Base-by-base conservation (phyloP, 2,329 filamentous ascomycete species). In the Clonostachys solani region DNA sequence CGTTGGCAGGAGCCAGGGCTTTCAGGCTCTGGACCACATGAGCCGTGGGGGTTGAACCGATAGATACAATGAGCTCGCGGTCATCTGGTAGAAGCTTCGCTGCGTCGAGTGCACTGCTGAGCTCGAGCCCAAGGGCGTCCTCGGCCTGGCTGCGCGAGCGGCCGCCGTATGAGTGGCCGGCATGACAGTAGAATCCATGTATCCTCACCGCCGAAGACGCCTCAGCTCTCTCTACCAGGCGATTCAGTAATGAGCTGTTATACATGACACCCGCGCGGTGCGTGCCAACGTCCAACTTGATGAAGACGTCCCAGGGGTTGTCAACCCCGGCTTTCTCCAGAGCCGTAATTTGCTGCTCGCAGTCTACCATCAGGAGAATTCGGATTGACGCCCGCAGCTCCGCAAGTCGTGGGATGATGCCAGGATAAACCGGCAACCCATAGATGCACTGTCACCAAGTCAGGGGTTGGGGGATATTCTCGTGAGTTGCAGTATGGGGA, bases 181-280 rank as follows among this genome's bases (percentile, higher is more conserved):
- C 65, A 43, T 68, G 65, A 43, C 62, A 66, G 48, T 68, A 69
- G 36, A 69, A 65, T 3, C 66, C 66, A 43, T 63, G 56, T n/a
- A 68, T 54, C 4, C 47, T 50, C 13, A 65, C 60, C 1, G 56
- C 55, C 0, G 58, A n/a, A 0, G 62, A 66, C 12, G 48, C 46
- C 44, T 62, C 54, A 1, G 55, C 61, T 12, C 52, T 51, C 7
- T 55, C 44, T 18, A 69, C 57, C 5, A 68, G 46, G 3, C 46
- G 43, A 6, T 52, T 47, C 1, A 68, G 54, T 5, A 53, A 52
- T 2, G 57, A 41, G 4, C 62, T 62, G 17, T 54, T 52, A 2
- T 56, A 48, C 6, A 53, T 51, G 15, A 68, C 50, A 2, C 66
- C 66, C 5, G 66, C 66, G 34, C 66, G 56, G 29, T 57, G 61